Evolutionary conservation across 352 stramenopile genomes (phyloP).

Genomic region (Thraustotheca clavata): DNA sequence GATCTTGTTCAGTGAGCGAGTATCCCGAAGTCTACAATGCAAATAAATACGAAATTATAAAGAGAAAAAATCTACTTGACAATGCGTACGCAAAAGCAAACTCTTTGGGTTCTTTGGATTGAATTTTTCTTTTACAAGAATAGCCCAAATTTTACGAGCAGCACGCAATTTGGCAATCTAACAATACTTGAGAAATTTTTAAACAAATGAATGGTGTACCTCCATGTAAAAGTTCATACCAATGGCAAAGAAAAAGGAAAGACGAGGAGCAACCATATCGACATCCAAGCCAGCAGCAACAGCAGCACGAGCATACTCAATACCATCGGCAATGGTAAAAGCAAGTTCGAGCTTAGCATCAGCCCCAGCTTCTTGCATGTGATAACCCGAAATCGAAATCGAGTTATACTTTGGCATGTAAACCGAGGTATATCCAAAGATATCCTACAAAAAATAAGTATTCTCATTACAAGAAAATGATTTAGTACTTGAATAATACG

Average conservation of each 20-base stretch:
- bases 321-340: slow-evolving; percentile 96
- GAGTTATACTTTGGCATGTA: slow-evolving; percentile 98
- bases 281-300: slow-evolving; percentile 90
- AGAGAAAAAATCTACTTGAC: slow-evolving; percentile 42
- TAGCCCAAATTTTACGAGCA: slow-evolving; percentile 90
- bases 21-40: slow-evolving; percentile 85
- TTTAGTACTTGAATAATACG: slow-evolving; percentile 75
- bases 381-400: slow-evolving; percentile 96
- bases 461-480: not conserved
- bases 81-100: slow-evolving; percentile 93
- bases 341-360: slow-evolving; percentile 92
- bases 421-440: slow-evolving; percentile 94
- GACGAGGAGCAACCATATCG: slow-evolving; percentile 87
- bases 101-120: slow-evolving; percentile 91
- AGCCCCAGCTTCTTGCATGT: slow-evolving; percentile 97
- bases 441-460: slow-evolving; percentile 48
- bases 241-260: slow-evolving; percentile 98
- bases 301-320: slow-evolving; percentile 93
- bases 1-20: slow-evolving; percentile 94
- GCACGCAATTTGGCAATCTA: slow-evolving; percentile 93
- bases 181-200: not conserved
- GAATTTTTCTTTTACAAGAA: slow-evolving; percentile 91
- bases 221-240: slow-evolving; percentile 98
- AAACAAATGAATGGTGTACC: slow-evolving; percentile 6
- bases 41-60: not conserved